Conservation (phyloP, 73 alveolate species). For the Tetrahymena thermophila region DNA sequence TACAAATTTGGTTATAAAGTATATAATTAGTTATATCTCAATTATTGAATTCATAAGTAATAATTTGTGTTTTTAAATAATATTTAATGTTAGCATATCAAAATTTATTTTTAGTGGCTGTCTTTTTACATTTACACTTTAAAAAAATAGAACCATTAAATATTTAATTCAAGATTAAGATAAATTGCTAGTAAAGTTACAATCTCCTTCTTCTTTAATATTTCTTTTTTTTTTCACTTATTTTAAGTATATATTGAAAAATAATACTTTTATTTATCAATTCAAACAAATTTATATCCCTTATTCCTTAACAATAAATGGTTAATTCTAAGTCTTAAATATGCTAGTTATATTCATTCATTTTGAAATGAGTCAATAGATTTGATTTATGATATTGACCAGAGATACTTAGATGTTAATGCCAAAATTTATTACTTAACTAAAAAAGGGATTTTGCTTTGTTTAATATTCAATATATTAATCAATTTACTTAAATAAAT, state of each 20-base stretch:
- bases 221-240: too few species aligned
- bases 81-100: neutral
- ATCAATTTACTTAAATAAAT: too few species aligned
- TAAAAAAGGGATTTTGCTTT: neutral
- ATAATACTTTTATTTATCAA: too few species aligned
- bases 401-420: neutral
- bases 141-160: neutral
- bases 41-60: too few species aligned
- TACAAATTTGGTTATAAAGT: too few species aligned
- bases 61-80: too few species aligned
- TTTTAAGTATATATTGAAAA: too few species aligned
- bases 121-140: neutral
- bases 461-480: too few species aligned
- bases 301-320: too few species aligned
- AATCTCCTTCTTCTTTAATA: too few species aligned
- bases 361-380: neutral
- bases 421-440: neutral
- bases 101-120: neutral
- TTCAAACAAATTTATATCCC: neutral
- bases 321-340: neutral
- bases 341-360: neutral
- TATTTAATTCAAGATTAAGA: too few species aligned
- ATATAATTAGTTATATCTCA: too few species aligned
- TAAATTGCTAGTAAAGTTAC: neutral
- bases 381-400: neutral